Evolutionary conservation across 331 rosid species (phyloP), one percentile per base, ranked within the genome.

Genomic region (Phaseolus coccineus): DNA sequence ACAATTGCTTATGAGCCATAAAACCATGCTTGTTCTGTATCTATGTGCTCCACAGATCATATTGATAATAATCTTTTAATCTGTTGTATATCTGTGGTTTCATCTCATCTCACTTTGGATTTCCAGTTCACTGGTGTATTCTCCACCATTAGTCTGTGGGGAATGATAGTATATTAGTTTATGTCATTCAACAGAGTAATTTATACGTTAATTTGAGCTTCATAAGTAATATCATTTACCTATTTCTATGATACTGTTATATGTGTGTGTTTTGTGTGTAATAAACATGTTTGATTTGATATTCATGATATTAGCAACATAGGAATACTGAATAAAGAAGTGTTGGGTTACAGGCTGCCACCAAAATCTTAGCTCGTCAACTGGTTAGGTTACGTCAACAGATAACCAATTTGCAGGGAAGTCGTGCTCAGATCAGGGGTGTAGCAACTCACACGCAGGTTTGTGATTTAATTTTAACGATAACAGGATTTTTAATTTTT

Each of bases 401-500:
- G 75, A 94, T 94, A 85, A 91, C 95, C 70, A 94, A 92, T 90
- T 84, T 94, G 86, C 98, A 94, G 81, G 98, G 98, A 46, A 94
- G 98, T 82, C 98, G 98, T 66, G 98, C 98, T 61, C 98, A 94
- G 79, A 92, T 94, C 77, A 89, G 97, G 89, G 98, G 98, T 14
- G 97, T 94, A 52, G 88, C 96, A 80, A 94, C 98, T 78, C 98
- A 94, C 76, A 94, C 98, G n/a, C 98, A 94, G 97, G 98, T 89
- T 44, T 71, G 65, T n/a, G 28, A 1, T 30, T 40, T 46, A 35
- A 48, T 31, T 15, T 11, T 13, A 22, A 15, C 35, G 56, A 47
- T 52, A 9, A 14, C 14, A 11, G 35, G 80, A 63, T 62, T 78
- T 81, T 71, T 69, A 25, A 57, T 57, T 59, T 37, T 57, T 55